Conservation (phyloP, 345 rosid species). For the Acer negundo region DNA sequence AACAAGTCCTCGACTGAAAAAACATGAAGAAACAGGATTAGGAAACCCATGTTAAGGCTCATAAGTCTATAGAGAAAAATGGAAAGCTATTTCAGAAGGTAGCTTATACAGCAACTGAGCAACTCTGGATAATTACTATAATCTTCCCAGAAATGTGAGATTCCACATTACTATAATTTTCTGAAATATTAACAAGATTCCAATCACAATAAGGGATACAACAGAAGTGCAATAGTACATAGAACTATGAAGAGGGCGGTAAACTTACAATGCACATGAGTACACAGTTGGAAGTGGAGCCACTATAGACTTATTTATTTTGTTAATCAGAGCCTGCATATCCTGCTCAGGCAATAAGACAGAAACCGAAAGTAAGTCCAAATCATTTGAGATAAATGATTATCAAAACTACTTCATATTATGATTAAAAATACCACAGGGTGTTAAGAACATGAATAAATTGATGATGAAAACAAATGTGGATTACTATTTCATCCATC, state of each 20-base stretch:
- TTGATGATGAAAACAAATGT: background rate
- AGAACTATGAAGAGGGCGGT: conserved; percentile 2
- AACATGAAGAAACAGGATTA: conserved; percentile 15
- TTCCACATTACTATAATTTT: background rate
- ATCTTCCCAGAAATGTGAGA: background rate
- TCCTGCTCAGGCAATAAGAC: conserved; percentile 51
- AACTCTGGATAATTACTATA: background rate
- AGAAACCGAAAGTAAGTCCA: conserved; percentile 5
- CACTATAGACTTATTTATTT: conserved; percentile 82
- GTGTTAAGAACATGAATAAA: background rate
- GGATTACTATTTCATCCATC: background rate
- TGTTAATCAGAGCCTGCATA: conserved; percentile 88
- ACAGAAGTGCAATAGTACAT: background rate
- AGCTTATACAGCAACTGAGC: too few relatives aligned
- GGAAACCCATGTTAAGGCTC: background rate
- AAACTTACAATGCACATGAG: conserved; percentile 81
- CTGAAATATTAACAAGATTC: conserved; percentile 3
- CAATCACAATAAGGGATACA: background rate
- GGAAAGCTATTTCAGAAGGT: background rate
- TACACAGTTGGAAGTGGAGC: conserved; percentile 92
- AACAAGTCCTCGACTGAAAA: conserved; percentile 82
- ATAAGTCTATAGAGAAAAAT: background rate
- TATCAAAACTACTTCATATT: background rate
- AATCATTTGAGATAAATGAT: background rate
- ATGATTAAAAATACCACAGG: background rate